Conservation (phyloP, 2,329 filamentous ascomycete species). For the Chalaropsis thielavioides region DNA sequence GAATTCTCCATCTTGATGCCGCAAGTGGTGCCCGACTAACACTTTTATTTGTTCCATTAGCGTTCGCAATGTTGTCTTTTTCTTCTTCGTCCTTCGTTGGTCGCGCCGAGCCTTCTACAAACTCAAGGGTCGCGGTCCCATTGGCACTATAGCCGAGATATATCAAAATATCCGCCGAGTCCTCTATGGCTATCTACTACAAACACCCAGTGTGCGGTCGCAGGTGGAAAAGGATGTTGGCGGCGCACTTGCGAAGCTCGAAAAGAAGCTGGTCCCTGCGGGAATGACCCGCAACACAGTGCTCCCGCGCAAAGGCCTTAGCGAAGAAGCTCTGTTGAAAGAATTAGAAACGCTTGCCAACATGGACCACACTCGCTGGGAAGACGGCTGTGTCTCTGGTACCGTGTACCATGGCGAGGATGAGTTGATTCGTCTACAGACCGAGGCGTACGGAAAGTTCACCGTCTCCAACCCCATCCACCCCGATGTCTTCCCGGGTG, state of each 20-base stretch:
- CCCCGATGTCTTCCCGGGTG: conserved; percentile 93
- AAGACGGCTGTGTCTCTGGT: conserved; percentile 85
- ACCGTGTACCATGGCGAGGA: conserved; percentile 93
- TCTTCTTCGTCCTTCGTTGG: conserved; percentile 75
- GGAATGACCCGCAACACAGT: conserved; percentile 58
- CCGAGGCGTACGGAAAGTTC: conserved; percentile 85
- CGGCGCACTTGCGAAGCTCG: conserved; percentile 65
- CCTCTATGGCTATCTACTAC: conserved; percentile 73
- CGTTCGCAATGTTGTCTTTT: conserved; percentile 73
- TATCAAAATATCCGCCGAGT: conserved; percentile 59
- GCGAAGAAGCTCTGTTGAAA: conserved; percentile 58
- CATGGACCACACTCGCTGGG: conserved; percentile 93
- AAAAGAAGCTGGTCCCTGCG: conserved; percentile 66
- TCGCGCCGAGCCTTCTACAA: conserved; percentile 68
- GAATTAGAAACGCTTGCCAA: conserved; percentile 66
- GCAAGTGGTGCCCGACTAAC: neutral
- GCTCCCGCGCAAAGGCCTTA: conserved; percentile 74
- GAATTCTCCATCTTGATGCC: neutral
- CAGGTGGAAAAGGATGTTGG: conserved; percentile 75
- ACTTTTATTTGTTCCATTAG: conserved; percentile 29
- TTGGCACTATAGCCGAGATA: conserved; percentile 62
- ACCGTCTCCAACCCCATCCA: conserved; percentile 94
- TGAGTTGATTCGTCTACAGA: conserved; percentile 67
- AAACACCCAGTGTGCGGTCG: conserved; percentile 69
- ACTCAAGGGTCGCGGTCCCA: conserved; percentile 72